These are phyloP conservation scores for Lathyrus oleraceus DNA, from an alignment of 306 rosid genomes.

Conservation along the genomic window DNA sequence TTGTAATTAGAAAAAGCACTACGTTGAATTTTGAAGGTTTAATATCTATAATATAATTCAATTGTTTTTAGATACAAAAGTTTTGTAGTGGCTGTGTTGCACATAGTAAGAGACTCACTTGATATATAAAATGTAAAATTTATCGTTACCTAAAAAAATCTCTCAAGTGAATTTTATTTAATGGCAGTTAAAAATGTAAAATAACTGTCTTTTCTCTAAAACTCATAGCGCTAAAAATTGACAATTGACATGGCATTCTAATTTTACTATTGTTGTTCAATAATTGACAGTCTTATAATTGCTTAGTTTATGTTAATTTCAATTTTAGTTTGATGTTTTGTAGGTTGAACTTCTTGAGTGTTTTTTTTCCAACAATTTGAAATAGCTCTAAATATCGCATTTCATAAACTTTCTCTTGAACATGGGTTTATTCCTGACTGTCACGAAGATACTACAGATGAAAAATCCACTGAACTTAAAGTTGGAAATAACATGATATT, in stretches of 20 bases:
- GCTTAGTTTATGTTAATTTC: conserved; percentile 25
- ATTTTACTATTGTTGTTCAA: neutral
- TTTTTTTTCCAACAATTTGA: no score
- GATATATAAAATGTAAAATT: no score
- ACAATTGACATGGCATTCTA: neutral
- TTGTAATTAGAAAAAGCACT: no score
- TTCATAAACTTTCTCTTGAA: no score
- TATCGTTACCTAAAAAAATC: neutral
- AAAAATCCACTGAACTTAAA: conserved; percentile 56
- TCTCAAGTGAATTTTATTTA: neutral
- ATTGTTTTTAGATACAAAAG: no score
- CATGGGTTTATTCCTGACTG: conserved; percentile 44
- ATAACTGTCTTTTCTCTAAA: neutral
- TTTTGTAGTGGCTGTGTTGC: no score
- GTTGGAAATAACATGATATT: conserved; percentile 37
- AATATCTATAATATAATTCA: no score
- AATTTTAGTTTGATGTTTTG: conserved; percentile 25
- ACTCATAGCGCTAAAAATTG: neutral
- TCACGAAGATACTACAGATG: conserved; percentile 43
- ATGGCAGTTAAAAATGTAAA: neutral
- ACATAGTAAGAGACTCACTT: no score
- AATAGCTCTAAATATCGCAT: no score
- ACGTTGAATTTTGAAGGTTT: no score
- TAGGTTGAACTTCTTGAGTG: conserved; percentile 88
- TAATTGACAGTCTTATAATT: neutral